Base-by-base conservation (phyloP, 2,329 filamentous ascomycete genomes). In the Diaporthe citriasiana region DNA sequence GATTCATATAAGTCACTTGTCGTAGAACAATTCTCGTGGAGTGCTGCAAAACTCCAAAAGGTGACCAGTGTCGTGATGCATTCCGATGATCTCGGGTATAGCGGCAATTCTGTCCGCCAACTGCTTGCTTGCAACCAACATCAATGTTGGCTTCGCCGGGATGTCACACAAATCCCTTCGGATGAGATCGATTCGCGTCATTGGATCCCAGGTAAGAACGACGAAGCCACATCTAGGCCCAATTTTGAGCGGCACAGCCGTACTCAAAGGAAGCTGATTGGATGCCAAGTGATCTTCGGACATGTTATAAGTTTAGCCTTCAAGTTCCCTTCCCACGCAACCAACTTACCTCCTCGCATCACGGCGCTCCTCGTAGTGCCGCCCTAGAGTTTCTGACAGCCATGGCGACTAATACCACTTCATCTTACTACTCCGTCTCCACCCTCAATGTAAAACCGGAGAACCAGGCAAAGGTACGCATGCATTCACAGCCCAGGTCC, bases 351-450 rank as follows among this genome's bases (percentile, higher is more conserved):
- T 25, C n/a, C 25, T 51, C n/a, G n/a, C 25, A 27, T 51, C 22
- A 27, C n/a, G 4, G 10, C 4, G n/a, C 47, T 51, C 15, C 47
- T 51, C n/a, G 12, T 50, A 50, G 45, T 8, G 51, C n/a, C 30
- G 19, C 33, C 19, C 3, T 10, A 4, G 19, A 8, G 27, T 19
- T 69, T 25, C 25, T 57, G 9, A 33, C 50, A 57, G 38, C 22
- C 8, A 72, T 72, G 59, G 50, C 50, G 25, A 56, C 27, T 22
- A 57, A 56, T 7, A 30, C 27, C 38, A 47, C 50, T 27, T 57
- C 55, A n/a, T 38, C 1, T 25, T 68, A 68, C 51, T 72, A 72
- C 22, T 68, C 59, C 27, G 59, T 72, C 38, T 72, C 70, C 9
- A 68, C 70, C 15, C 27, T 72, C 15, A 27, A 45, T 6, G 50